Percentiles rank a stretch among this genome's conserved stretches.
Conservation (phyloP, 2,329 filamentous ascomycete species). For the Venturia aucupariae region DNA sequence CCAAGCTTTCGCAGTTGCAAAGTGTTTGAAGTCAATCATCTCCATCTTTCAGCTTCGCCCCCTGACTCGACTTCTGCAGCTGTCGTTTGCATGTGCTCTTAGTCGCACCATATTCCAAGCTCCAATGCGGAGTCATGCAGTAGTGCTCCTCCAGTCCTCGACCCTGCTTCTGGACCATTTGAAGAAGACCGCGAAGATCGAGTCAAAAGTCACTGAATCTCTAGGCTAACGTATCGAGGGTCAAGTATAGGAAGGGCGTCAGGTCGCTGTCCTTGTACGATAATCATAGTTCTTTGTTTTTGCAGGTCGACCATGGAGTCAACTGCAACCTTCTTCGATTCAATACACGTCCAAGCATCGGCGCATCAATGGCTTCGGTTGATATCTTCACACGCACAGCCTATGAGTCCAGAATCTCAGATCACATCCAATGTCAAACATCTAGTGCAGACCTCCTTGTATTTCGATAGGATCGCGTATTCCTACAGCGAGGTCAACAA, state of each 20-base stretch:
- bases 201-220: not conserved
- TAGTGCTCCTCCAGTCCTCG: not conserved
- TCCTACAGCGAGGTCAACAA: not conserved
- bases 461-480: not conserved
- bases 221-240: not conserved
- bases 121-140: not conserved
- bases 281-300: not conserved
- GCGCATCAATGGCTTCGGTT: not conserved
- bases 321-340: not conserved
- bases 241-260: not conserved
- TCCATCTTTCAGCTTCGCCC: not conserved
- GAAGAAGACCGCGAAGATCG: not conserved
- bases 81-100: not conserved
- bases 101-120: not conserved
- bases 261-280: not conserved
- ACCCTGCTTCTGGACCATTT: not conserved
- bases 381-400: not conserved
- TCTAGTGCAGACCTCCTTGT: not conserved
- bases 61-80: not conserved
- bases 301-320: not conserved
- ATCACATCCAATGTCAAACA: not conserved
- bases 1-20: not conserved
- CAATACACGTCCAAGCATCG: not conserved
- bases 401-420: not conserved
- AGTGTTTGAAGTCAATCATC: not conserved